Percentiles rank a stretch among this genome's conserved stretches.
These are phyloP conservation scores for Hordeum pubiflorum DNA, from an alignment of 202 grass and related monocot genomes.

Conservation along the genomic window DNA sequence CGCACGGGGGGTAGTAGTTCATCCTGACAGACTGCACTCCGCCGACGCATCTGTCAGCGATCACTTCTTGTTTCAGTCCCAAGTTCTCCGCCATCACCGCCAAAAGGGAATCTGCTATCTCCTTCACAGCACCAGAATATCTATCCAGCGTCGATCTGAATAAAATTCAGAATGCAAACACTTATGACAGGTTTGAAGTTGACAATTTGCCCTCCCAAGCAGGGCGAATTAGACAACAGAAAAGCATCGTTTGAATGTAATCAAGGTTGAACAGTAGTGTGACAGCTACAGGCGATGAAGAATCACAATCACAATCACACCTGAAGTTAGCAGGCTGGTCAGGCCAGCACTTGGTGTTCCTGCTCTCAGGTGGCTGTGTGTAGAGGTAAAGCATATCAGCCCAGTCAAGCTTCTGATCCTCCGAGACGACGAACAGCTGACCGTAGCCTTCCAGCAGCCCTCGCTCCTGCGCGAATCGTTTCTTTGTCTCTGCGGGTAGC, in stretches of 20 bases:
- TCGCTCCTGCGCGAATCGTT: slow-evolving; percentile 31
- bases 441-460: slow-evolving; percentile 52
- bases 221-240: background rate
- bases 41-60: slow-evolving; percentile 27
- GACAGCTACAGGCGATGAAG: background rate
- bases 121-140: slow-evolving; percentile 43
- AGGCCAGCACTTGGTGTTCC: slow-evolving; percentile 44
- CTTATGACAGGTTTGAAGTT: background rate
- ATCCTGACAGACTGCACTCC: slow-evolving; percentile 61
- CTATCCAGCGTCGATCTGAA: slow-evolving; percentile 36
- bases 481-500: slow-evolving; percentile 39
- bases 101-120: slow-evolving; percentile 42
- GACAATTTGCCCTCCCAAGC: too few species aligned
- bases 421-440: slow-evolving; percentile 56
- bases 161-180: background rate
- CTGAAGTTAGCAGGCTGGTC: slow-evolving; percentile 34
- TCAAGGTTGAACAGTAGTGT: background rate
- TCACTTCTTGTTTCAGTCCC: slow-evolving; percentile 32
- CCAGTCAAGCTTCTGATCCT: slow-evolving; percentile 70
- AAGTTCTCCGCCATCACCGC: slow-evolving; percentile 34
- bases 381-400: slow-evolving; percentile 49
- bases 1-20: slow-evolving; percentile 68
- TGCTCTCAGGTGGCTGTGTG: slow-evolving; percentile 30
- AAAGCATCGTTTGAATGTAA: background rate
- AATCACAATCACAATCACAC: background rate